Evolutionary conservation across 192 early-diverging fungal species (phyloP), one percentile per base, ranked within the genome.

Genomic region (Gaertneriomyces semiglobifer): DNA sequence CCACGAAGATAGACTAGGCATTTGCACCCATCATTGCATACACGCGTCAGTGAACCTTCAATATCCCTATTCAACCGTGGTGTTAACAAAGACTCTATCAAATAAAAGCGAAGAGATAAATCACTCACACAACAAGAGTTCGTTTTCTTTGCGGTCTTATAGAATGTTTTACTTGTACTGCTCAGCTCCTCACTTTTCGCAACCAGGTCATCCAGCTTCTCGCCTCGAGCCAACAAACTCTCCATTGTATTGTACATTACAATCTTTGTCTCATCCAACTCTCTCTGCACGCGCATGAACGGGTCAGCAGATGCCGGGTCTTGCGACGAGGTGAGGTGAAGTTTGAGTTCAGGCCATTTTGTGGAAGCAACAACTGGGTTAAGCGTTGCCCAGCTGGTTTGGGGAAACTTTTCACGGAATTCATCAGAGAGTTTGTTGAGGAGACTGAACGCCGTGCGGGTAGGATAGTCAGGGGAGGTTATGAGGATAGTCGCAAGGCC

Each of bases 161-260:
- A 97, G 69, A 98, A 98, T 80, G 90, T 84, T 80, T 96, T 96
- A 40, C 89, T 90, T 76, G 93, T 90, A n/a, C 74, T 82, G 38
- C 93, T 95, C 62, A 98, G 81, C 8, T 86, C 78, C 63, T 92
- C 91, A 8, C 88, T 89, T 64, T 87, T 77, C 53, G 90, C 86
- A 4, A 98, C 91, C 42, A 98, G 79, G 63, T 83, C 83, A 51
- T 96, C 92, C 59, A 98, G 85, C 74, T 91, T 92, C 72, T 92
- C 92, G 8, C 90, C 92, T 61, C 95, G 87, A 58, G 92, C 83
- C 68, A 98, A 70, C 16, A 98, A 77, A 33, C 85, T 85, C 62
- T 96, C 92, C 72, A 98, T 98, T 0, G 95, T 97, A 77, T 93
- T 93, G 77, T 93, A 92, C 81, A 98, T 67, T 40, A 98, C 89